phyloP scores from a whole-genome alignment of 345 rosid genomes.

The Euphorbia tirucalli region DNA sequence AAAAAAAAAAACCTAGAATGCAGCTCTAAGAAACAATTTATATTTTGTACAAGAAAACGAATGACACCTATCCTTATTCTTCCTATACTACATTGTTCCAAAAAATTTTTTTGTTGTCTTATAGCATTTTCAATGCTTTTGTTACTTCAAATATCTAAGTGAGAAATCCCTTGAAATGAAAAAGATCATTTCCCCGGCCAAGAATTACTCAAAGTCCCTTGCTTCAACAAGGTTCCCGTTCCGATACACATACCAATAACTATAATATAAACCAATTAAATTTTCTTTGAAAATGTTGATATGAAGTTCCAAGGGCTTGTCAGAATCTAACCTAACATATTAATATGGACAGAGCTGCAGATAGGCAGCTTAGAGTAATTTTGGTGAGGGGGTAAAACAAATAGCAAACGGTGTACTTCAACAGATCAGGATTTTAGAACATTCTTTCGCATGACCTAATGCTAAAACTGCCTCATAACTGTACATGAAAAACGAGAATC shows the following conservation, averaged over 20 bases:
- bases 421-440: neutral
- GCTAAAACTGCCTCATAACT: conserved; percentile 7
- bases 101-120: neutral
- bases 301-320: too few relatives aligned
- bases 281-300: neutral
- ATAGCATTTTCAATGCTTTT: neutral
- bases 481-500: conserved; percentile 15
- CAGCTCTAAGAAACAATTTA: neutral
- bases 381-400: neutral
- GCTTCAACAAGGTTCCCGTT: neutral
- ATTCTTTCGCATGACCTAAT: neutral
- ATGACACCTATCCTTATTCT: neutral
- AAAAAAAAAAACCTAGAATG: neutral
- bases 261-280: too few relatives aligned
- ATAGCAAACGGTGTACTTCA: neutral
- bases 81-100: neutral
- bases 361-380: neutral
- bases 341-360: neutral
- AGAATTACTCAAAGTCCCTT: neutral
- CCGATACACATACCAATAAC: neutral
- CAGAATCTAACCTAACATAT: neutral
- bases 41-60: neutral
- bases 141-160: neutral
- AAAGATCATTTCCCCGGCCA: neutral
- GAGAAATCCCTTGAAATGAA: neutral